Evolutionary conservation across 2,329 filamentous ascomycete species (phyloP), one percentile per base, ranked within the genome.

Genomic region (Elsinoe fawcettii): DNA sequence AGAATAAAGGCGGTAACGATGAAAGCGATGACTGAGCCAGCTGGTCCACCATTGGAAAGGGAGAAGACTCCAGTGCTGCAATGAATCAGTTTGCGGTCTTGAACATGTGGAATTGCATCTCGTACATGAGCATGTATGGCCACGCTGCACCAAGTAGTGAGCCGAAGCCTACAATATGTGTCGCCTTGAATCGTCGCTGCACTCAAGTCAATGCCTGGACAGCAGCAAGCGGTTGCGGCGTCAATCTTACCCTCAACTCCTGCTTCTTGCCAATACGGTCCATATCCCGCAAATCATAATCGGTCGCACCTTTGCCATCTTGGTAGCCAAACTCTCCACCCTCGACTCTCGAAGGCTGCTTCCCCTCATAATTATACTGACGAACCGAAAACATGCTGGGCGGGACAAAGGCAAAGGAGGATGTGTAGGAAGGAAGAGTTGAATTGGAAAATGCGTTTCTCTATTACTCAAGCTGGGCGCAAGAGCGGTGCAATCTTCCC

Each of bases 1-100:
- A 75, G 72, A 0, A 77, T 77, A 30, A 74, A 63, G 73, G 76
- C 77, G 9, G 73, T 73, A 34, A 77, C 65, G 1, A 80, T 59
- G 56, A 75, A 80, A 3, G 77, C 73, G 71, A 77, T 82, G 39
- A 82, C 74, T 9, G 80, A 69, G 22, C 78, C 79, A 2, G 74
- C 77, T 1, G 76, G 74, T 12, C 79, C 80, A 6, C 79, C 79
- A 61, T 80, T 80, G 6, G 62, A 58, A 34, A 66, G 61, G 36
- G 60, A 62, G 59, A 66, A 64, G 57, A 63, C 56, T 18, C 16
- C 37, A 32, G 27, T 57, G 27, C 22, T 41, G 44, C 7, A 23
- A 32, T 25, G 6, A 11, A 18, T 25, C 34, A 41, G 16, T 36
- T 2, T 39, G 3, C n/a, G 23, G 12, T 14, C 18, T 20, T 22